Evolutionary conservation across 116 monocot species (phyloP), one percentile per base, ranked within the genome.

Genomic region (Zostera marina): DNA sequence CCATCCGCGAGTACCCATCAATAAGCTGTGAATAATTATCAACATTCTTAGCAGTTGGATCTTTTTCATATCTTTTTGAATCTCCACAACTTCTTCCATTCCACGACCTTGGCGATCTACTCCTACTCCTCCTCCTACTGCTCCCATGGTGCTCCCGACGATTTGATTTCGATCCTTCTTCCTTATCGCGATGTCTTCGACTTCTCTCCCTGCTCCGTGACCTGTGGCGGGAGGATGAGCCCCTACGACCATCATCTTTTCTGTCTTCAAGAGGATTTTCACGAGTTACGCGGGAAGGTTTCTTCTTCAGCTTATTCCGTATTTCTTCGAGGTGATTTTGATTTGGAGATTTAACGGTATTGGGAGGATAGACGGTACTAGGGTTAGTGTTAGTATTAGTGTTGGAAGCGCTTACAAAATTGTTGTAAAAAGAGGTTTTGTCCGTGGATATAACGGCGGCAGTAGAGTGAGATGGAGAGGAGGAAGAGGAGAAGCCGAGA

Each of bases 1-100:
- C 92, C 93, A 94, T 94, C 58, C 73, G 64, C 14, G 84, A 72
- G 47, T 88, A 94, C 2, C 84, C 88, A 22, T 81, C 73, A 44
- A 94, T 84, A 11, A 88, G 66, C 54, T 59, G 56, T 8, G 84
- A 65, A 54, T 84, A 94, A 73, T 88, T 79, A 21, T 75, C 42
- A 10, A 26, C 60, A 13, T 23, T 54, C 11, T 48, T 44, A 59
- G 53, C 70, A 22, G 42, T 68, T 44, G 11, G 59, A 10, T 60
- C 20, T 40, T 32, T 7, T 44, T 54, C 58, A 15, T 52, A 16
- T n/a, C 42, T 7, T 1, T 55, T 45, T 9, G 44, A 54, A 9
- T 42, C 24, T 60, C 72, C 67, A 45, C 41, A 13, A 17, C n/a
- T 68, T 48, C 24, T 61, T 47, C 45, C 53, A 1, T 8, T 47